A percentile compares a stretch with the other conserved stretches of the same genome.
phyloP scores from a whole-genome alignment of 306 rosid species.

The Vigna mungo region DNA sequence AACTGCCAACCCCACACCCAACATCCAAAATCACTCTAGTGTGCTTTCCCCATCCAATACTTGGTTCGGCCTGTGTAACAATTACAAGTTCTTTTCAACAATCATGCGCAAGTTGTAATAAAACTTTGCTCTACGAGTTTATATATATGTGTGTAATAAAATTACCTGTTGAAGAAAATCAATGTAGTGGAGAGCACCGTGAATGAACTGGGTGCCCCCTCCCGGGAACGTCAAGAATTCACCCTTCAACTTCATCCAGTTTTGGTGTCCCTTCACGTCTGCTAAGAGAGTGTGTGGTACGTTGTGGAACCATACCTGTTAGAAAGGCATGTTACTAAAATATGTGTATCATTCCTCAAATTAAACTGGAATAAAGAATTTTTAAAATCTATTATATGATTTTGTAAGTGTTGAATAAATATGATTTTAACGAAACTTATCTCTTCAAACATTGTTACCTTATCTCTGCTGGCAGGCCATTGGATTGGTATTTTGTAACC shows the following conservation, averaged over 20 bases:
- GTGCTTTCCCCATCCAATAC: conserved; percentile 72
- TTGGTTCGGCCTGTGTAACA: conserved; percentile 61
- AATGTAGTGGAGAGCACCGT: conserved; percentile 87
- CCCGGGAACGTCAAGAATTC: conserved; percentile 85
- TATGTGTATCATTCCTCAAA: too few species aligned
- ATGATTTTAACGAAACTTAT: background rate
- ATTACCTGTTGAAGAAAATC: conserved; percentile 74
- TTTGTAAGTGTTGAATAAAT: background rate
- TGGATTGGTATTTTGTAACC: conserved; percentile 59
- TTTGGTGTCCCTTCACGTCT: conserved; percentile 85
- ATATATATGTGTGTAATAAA: background rate
- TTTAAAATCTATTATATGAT: background rate
- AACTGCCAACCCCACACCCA: conserved; percentile 90
- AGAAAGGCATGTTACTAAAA: background rate
- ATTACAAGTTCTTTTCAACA: background rate
- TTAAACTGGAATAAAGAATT: too few species aligned
- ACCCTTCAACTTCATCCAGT: conserved; percentile 85
- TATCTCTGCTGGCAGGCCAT: conserved; percentile 84
- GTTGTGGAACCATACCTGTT: conserved; percentile 85
- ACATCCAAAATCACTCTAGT: conserved; percentile 77
- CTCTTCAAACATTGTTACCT: conserved; percentile 45
- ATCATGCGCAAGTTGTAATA: background rate
- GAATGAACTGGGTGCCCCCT: conserved; percentile 91
- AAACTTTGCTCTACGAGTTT: too few species aligned
- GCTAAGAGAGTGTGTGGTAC: conserved; percentile 78